Evolutionary conservation across 2,329 filamentous ascomycete genomes (phyloP), one percentile per base, ranked within the genome.

Genomic region (Lachnellula hyalina): DNA sequence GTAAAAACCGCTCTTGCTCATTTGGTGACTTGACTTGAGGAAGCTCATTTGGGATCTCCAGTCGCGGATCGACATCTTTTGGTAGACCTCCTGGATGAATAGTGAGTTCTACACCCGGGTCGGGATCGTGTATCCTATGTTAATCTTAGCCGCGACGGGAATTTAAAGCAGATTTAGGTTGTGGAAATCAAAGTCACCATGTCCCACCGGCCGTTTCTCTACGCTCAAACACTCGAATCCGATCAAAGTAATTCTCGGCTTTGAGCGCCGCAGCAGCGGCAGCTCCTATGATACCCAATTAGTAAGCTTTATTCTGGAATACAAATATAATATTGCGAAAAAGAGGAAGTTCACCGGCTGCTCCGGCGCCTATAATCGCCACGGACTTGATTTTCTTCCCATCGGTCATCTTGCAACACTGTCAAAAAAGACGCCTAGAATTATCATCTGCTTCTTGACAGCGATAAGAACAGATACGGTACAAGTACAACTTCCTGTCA

Each of bases 171-270:
- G 19, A 21, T 47, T 47, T 9, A 61, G 62, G 8, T 75, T 70
- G 61, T 74, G 77, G 45, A 74, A 9, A n/a, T n/a, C n/a, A n/a
- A n/a, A 72, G 17, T 19, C 71, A 60, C 82, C 83, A 85, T 55
- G 78, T 82, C 25, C 83, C 83, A 47, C 83, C 83, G 2, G 80
- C 71, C 11, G 72, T 74, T 59, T 81, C 78, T 51, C 80, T 75
- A 21, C 82, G 72, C 63, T 86, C 83, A 64, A 85, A 86, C 0
- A 85, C 80, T 8, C 78, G 75, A 49, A 85, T 80, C 3, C 73
- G 67, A 51, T 84, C 78, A 62, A 85, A 85, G 0, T 72, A 66
- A 49, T 80, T 74, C 64, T 86, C 82, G 59, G 80, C 74, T 77
- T 74, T 71, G 12, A 80, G 67, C 1, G 77, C 75, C 0, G 76